Conservation (phyloP, 257 asterid genomes). For the Petrea volubilis region DNA sequence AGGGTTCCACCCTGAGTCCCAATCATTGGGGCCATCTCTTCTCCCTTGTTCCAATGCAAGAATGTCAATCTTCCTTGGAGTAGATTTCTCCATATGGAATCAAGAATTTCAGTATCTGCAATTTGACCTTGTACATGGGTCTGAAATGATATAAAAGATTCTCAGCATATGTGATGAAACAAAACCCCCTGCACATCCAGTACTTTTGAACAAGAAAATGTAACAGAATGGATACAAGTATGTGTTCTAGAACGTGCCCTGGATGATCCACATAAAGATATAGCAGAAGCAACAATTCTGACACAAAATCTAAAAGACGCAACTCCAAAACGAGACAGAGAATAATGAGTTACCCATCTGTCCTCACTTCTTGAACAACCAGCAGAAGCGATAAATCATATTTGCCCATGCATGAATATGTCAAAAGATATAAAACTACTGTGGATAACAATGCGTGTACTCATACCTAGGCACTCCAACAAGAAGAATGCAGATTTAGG, state of each 20-base stretch:
- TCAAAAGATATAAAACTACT: too few species aligned
- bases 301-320: constrained; percentile 1
- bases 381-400: too few species aligned
- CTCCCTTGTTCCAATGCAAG: constrained; percentile 76
- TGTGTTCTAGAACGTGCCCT: background rate
- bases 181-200: too few species aligned
- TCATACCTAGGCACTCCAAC: too few species aligned
- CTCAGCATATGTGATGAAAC: background rate
- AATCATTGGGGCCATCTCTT: constrained; percentile 74
- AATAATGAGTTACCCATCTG: background rate
- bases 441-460: too few species aligned
- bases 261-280: background rate
- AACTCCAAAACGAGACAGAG: background rate
- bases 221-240: background rate
- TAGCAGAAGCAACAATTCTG: background rate
- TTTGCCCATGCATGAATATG: too few species aligned
- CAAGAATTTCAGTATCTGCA: constrained; percentile 40
- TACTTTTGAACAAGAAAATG: background rate
- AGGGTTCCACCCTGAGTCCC: constrained; percentile 73
- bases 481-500: too few species aligned
- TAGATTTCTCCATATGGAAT: constrained; percentile 54
- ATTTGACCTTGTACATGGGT: constrained; percentile 46
- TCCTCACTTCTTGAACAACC: background rate
- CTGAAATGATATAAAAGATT: constrained; percentile 41
- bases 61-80: constrained; percentile 73